Conservation (phyloP, 2,329 filamentous ascomycete species). For the Pseudocercospora eumusae region DNA sequence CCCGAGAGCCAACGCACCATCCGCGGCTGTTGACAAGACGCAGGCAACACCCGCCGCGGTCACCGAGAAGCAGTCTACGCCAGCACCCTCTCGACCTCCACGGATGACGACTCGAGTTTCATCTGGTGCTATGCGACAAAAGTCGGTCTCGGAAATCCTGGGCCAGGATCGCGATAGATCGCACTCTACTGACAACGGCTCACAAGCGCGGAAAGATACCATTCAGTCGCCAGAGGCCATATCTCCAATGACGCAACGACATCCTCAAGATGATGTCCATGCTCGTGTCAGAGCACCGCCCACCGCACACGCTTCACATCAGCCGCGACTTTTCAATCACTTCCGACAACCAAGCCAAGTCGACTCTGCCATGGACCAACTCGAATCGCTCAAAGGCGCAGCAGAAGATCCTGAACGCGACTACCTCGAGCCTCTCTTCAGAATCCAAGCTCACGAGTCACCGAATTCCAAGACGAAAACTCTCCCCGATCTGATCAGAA, state of each 20-base stretch:
- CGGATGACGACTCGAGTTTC: conserved; percentile 69
- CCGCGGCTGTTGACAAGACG: conserved; percentile 30
- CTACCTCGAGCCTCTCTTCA: conserved; percentile 64
- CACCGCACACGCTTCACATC: conserved; percentile 11
- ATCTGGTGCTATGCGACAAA: conserved; percentile 69
- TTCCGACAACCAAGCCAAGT: conserved; percentile 14
- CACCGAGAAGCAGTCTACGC: conserved; percentile 14
- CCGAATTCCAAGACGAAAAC: conserved; percentile 53
- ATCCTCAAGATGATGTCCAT: conserved; percentile 37
- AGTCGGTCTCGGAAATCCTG: conserved; percentile 72
- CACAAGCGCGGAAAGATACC: conserved; percentile 13
- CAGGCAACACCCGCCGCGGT: conserved; percentile 19
- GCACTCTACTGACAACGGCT: conserved; percentile 18
- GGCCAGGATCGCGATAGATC: conserved; percentile 59
- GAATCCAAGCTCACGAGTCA: conserved; percentile 58
- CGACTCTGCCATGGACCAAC: conserved; percentile 28
- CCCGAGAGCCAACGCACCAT: conserved; percentile 21
- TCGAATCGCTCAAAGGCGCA: conserved; percentile 48
- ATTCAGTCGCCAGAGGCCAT: conserved; percentile 36
- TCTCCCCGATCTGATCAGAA: conserved; percentile 71
- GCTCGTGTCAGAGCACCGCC: neutral
- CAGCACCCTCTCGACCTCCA: conserved; percentile 31
- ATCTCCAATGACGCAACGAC: conserved; percentile 42
- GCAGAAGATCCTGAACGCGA: conserved; percentile 54
- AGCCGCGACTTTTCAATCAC: conserved; percentile 15